Percentiles rank a stretch among this genome's conserved stretches.
phyloP scores from a whole-genome alignment of 345 rosid genomes.

The Eucalyptus virginea region DNA sequence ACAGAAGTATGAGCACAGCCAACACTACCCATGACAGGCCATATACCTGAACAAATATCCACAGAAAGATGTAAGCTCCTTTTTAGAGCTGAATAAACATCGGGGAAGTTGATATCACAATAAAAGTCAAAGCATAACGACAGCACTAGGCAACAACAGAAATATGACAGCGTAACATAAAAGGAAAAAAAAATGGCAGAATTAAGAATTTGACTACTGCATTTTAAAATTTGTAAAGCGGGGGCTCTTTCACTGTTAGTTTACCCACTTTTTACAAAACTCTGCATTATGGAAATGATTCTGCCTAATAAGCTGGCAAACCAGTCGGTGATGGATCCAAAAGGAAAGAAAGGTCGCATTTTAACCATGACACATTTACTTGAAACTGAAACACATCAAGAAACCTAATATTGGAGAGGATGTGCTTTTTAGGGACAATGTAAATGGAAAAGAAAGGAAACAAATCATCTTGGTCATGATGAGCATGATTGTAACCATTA shows the following conservation, averaged over 20 bases:
- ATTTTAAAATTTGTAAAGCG: no score
- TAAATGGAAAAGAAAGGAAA: background rate
- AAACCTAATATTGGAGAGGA: background rate
- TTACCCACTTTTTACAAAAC: background rate
- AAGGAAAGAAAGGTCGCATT: background rate
- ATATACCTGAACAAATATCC: slow-evolving; percentile 38
- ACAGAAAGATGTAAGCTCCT: background rate
- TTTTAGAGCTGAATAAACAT: background rate
- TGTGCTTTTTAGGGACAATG: background rate
- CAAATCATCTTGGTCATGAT: background rate
- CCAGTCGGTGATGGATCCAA: background rate
- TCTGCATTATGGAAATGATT: background rate
- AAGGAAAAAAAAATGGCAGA: background rate
- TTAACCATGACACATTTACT: background rate
- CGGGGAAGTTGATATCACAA: background rate
- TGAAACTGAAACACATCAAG: background rate
- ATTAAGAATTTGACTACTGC: no score
- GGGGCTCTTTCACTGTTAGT: background rate
- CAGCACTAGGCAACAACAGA: background rate
- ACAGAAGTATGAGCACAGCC: slow-evolving; percentile 55
- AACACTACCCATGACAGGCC: slow-evolving; percentile 84
- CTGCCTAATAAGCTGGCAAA: background rate
- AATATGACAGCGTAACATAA: background rate
- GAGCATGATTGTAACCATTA: background rate
- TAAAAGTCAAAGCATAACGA: background rate